Conservation (phyloP, 2,329 filamentous ascomycete species). For the Verticillium nonalfalfae region DNA sequence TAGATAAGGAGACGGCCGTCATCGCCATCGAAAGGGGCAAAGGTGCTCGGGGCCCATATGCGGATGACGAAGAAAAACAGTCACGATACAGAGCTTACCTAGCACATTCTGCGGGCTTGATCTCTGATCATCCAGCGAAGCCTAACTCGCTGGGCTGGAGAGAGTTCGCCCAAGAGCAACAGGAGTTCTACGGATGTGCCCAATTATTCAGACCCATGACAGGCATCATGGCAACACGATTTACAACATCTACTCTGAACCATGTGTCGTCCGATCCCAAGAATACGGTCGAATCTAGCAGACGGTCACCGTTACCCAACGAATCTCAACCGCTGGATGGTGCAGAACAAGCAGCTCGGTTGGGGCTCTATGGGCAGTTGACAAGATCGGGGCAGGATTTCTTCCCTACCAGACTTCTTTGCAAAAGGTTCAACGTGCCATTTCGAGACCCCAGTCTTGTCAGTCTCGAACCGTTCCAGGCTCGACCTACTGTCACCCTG, state of each 20-base stretch:
- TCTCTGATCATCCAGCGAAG: constrained; percentile 46
- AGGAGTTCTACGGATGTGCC: constrained; percentile 62
- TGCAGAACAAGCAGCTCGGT: constrained; percentile 75
- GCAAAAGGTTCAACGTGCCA: constrained; percentile 88
- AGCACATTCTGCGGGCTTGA: constrained; percentile 64
- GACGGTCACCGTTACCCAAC: constrained; percentile 21
- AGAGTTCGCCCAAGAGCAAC: constrained; percentile 75
- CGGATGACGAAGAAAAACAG: constrained; percentile 73
- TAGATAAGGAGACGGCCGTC: constrained; percentile 61
- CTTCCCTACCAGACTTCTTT: constrained; percentile 76
- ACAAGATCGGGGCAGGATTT: constrained; percentile 70
- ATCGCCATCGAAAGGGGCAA: constrained; percentile 61
- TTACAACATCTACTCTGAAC: constrained; percentile 54
- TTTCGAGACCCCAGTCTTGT: constrained; percentile 63
- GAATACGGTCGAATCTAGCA: constrained; percentile 3
- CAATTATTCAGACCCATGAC: constrained; percentile 85
- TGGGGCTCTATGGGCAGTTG: constrained; percentile 90
- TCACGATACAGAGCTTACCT: constrained; percentile 77
- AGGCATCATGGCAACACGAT: constrained; percentile 87
- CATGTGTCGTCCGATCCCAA: background rate
- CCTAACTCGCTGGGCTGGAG: constrained; percentile 44
- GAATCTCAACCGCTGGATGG: constrained; percentile 64
- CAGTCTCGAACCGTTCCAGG: constrained; percentile 27
- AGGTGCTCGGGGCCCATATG: constrained; percentile 70
- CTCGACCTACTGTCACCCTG: too few species aligned